Conservation (phyloP, 192 early-diverging fungal species). For the Powellomyces hirtus region DNA sequence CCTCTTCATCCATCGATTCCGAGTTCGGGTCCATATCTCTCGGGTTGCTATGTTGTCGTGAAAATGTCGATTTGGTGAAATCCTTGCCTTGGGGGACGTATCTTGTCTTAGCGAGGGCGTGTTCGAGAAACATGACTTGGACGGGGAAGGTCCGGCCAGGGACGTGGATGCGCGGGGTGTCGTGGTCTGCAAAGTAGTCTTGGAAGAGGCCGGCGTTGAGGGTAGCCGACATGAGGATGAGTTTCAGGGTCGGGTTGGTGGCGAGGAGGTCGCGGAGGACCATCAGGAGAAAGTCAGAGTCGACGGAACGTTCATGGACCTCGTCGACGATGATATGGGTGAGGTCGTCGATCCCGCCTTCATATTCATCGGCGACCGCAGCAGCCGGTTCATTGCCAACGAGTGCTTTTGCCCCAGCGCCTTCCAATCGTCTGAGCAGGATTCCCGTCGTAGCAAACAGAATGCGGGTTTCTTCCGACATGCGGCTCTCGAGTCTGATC, state of each 20-base stretch:
- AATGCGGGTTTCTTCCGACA: slow-evolving; percentile 48
- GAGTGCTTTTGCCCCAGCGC: slow-evolving; percentile 20
- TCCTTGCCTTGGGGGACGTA: slow-evolving; percentile 46
- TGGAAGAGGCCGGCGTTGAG: slow-evolving; percentile 77
- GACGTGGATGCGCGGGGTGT: slow-evolving; percentile 41
- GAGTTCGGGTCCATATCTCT: too few species aligned
- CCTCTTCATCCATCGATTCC: background rate
- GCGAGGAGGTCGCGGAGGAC: slow-evolving; percentile 62
- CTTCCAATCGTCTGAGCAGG: slow-evolving; percentile 58
- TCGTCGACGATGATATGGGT: slow-evolving; percentile 75
- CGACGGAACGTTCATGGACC: slow-evolving; percentile 77
- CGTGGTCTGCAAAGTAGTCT: slow-evolving; percentile 63
- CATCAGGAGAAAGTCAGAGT: slow-evolving; percentile 77
- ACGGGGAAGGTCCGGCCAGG: slow-evolving; percentile 58
- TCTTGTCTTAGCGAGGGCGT: slow-evolving; percentile 43
- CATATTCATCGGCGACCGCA: slow-evolving; percentile 29
- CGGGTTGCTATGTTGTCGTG: background rate
- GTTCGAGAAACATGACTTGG: slow-evolving; percentile 54
- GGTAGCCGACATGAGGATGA: slow-evolving; percentile 89
- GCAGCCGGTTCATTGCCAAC: background rate
- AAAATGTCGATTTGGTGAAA: background rate
- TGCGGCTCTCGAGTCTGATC: slow-evolving; percentile 47
- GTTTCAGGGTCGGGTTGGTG: slow-evolving; percentile 49
- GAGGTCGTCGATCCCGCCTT: slow-evolving; percentile 50
- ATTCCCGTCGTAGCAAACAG: slow-evolving; percentile 70